Evolutionary conservation across 139 green algal species (phyloP).

Genomic region (Diplosphaera chodatii): DNA sequence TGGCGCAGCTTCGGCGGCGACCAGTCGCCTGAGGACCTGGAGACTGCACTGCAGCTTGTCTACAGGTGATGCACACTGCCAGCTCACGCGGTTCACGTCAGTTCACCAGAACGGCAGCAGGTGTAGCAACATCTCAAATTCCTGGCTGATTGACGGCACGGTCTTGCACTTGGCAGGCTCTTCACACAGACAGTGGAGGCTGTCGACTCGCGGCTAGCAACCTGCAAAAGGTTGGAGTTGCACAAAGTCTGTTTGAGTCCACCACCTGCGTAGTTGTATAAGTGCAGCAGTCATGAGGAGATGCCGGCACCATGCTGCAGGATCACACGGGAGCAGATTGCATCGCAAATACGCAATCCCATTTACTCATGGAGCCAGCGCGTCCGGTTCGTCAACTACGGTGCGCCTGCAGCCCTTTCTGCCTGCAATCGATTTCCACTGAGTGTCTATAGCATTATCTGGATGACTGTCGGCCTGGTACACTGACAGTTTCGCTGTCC

Average conservation of each 20-base stretch:
- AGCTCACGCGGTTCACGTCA: too few relatives aligned
- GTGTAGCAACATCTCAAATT: too few relatives aligned
- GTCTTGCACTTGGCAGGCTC: conserved; percentile 6
- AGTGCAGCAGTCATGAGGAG: not conserved
- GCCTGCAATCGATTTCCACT: too few relatives aligned
- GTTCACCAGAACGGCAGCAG: too few relatives aligned
- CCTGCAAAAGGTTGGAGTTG: conserved; percentile 15
- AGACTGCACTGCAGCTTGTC: conserved; percentile 70
- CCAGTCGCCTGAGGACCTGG: conserved; percentile 60
- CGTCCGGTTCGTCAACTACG: conserved; percentile 66
- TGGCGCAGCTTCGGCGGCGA: conserved; percentile 55
- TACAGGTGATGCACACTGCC: conserved; percentile 29
- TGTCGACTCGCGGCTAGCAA: conserved; percentile 28
- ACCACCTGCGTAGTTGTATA: too few relatives aligned
- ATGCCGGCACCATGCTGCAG: not conserved
- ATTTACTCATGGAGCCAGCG: conserved; percentile 41
- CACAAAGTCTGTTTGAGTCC: too few relatives aligned
- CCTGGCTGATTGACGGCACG: too few relatives aligned
- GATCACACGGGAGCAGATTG: conserved; percentile 41
- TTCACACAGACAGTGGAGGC: conserved; percentile 32
- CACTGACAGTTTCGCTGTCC: too few relatives aligned
- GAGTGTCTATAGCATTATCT: too few relatives aligned
- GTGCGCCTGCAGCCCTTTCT: too few relatives aligned
- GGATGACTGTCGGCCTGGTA: too few relatives aligned
- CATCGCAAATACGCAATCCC: conserved; percentile 57